A percentile compares a stretch with the other conserved stretches of the same genome.
Evolutionary conservation across 805 yeast genomes (phyloP).

Genomic region (Komagataella phaffii): DNA sequence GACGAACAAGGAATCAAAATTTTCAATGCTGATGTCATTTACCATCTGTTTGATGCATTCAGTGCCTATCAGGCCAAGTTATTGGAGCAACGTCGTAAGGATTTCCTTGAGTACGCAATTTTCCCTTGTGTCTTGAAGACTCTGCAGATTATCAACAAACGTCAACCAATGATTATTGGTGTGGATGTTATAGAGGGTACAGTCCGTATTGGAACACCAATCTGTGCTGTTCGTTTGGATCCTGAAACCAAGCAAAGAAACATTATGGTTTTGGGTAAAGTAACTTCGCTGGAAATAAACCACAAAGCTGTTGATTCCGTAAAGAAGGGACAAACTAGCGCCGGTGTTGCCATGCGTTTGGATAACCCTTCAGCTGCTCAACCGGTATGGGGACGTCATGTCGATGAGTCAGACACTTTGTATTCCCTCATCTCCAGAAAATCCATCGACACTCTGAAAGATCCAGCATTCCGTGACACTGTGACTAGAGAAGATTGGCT

Average conservation of each 20-base stretch:
- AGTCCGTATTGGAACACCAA: slow-evolving; percentile 85
- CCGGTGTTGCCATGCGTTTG: slow-evolving; percentile 97
- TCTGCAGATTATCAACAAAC: slow-evolving; percentile 90
- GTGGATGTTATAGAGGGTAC: slow-evolving; percentile 93
- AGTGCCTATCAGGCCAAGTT: slow-evolving; percentile 83
- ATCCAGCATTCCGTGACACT: slow-evolving; percentile 91
- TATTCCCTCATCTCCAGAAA: slow-evolving; percentile 85
- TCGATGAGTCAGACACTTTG: slow-evolving; percentile 81
- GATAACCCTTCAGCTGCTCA: slow-evolving; percentile 87
- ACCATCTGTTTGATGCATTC: slow-evolving; percentile 91
- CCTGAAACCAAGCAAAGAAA: slow-evolving; percentile 70
- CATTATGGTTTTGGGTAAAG: slow-evolving; percentile 72
- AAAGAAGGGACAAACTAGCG: slow-evolving; percentile 89
- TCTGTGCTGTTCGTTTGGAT: slow-evolving; percentile 83
- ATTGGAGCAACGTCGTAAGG: slow-evolving; percentile 82
- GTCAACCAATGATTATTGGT: slow-evolving; percentile 99
- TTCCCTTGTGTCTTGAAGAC: slow-evolving; percentile 95
- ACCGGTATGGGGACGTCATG: slow-evolving; percentile 99
- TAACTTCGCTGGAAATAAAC: slow-evolving; percentile 88
- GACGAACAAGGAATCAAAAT: slow-evolving; percentile 83
- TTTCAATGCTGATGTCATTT: slow-evolving; percentile 92
- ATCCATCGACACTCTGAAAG: slow-evolving; percentile 94
- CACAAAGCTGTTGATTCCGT: slow-evolving; percentile 73
- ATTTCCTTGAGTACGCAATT: slow-evolving; percentile 75
- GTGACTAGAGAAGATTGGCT: slow-evolving; percentile 96